Percentiles rank a stretch among this genome's conserved stretches.
These are phyloP conservation scores for Irpex rosettiformis DNA, from an alignment of 1,284 basidiomycete genomes.

Conservation along the genomic window DNA sequence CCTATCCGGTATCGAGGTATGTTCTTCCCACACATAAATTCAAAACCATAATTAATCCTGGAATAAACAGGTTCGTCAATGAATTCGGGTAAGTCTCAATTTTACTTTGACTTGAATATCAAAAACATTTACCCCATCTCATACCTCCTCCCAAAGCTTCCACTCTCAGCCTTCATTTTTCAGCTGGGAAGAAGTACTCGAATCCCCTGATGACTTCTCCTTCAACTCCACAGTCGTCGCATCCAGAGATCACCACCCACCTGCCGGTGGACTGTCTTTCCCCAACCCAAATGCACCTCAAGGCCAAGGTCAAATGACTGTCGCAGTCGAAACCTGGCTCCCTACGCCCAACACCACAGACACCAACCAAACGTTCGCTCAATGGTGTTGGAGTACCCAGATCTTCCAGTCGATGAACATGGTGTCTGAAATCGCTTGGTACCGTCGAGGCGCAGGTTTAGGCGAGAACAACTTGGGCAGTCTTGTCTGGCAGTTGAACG, in stretches of 20 bases:
- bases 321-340: constrained; percentile 50
- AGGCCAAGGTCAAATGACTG: constrained; percentile 53
- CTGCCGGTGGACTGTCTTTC: constrained; percentile 51
- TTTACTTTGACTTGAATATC: neutral
- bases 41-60: neutral
- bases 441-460: constrained; percentile 52
- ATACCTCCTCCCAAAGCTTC: constrained; percentile 38
- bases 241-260: constrained; percentile 58
- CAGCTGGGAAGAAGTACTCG: constrained; percentile 57
- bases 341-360: constrained; percentile 47
- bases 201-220: constrained; percentile 45
- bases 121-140: neutral
- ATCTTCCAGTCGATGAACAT: constrained; percentile 57
- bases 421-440: constrained; percentile 57
- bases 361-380: constrained; percentile 55
- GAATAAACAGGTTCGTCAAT: constrained; percentile 46
- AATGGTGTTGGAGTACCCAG: constrained; percentile 61
- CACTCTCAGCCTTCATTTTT: constrained; percentile 66
- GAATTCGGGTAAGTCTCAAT: constrained; percentile 48
- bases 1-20: constrained; percentile 50
- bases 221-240: constrained; percentile 60
- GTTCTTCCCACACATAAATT: constrained; percentile 7
- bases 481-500: constrained; percentile 64
- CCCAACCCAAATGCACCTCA: constrained; percentile 55
- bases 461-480: constrained; percentile 59